Conservation (phyloP, 2,329 filamentous ascomycete genomes). For the Fusarium sp. region DNA sequence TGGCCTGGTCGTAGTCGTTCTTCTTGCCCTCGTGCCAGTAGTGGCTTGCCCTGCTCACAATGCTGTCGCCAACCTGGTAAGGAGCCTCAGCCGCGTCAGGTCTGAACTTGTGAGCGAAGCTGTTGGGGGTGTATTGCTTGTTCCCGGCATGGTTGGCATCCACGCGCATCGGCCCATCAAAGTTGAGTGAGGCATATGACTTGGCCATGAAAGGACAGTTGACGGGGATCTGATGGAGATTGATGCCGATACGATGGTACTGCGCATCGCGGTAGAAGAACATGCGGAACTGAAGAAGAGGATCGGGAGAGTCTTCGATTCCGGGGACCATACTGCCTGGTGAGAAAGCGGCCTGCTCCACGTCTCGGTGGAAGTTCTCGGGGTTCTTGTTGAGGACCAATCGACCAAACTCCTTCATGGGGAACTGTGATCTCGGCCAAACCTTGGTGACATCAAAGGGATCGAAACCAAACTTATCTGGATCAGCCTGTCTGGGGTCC, state of each 20-base stretch:
- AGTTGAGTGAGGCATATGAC: constrained; percentile 13
- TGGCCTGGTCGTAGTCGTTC: constrained; percentile 4
- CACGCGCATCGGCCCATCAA: constrained; percentile 3
- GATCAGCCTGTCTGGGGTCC: constrained; percentile 14
- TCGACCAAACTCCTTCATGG: constrained; percentile 12
- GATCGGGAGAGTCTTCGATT: constrained; percentile 15
- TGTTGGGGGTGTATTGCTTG: constrained; percentile 8
- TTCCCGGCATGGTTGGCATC: constrained; percentile 11
- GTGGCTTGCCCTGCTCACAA: not conserved
- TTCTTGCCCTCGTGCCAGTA: constrained; percentile 14
- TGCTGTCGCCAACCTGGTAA: constrained; percentile 4
- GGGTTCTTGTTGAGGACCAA: constrained; percentile 18
- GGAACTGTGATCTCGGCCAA: constrained; percentile 8
- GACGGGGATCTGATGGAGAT: constrained; percentile 5
- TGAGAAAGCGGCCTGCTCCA: constrained; percentile 9
- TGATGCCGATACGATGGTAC: constrained; percentile 9
- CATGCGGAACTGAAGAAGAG: constrained; percentile 18
- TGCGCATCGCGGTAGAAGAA: constrained; percentile 20
- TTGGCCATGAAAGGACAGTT: constrained; percentile 17
- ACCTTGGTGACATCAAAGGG: constrained; percentile 13
- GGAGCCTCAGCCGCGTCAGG: constrained; percentile 4
- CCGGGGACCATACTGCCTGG: constrained; percentile 10
- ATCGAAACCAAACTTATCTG: constrained; percentile 8
- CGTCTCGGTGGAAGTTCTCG: constrained; percentile 15
- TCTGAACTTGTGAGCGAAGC: constrained; percentile 14